phyloP scores from a whole-genome alignment of 257 asterid species.

The Striga asiatica region DNA sequence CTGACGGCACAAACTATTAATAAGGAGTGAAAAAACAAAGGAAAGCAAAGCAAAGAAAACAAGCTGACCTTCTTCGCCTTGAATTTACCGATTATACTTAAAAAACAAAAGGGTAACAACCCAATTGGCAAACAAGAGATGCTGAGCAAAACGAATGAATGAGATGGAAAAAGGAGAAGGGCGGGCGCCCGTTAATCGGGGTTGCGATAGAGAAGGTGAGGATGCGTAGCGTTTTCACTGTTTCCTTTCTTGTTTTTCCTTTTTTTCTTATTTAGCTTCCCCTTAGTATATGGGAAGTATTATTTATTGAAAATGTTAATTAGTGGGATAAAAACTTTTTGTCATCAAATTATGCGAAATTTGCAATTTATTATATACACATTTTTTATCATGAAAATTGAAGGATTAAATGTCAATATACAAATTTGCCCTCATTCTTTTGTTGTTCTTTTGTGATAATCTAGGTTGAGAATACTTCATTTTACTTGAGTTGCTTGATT shows the following conservation, averaged over 20 bases:
- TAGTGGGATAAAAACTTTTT: too few species aligned
- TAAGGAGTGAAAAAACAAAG: background rate
- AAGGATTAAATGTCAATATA: too few species aligned
- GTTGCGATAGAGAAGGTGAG: slow-evolving; percentile 26
- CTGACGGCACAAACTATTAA: background rate
- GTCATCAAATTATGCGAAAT: too few species aligned
- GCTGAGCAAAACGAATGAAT: slow-evolving; percentile 6
- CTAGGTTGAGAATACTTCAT: too few species aligned
- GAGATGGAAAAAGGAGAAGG: slow-evolving; percentile 6
- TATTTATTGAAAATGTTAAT: too few species aligned
- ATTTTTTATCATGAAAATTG: too few species aligned
- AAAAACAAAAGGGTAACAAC: background rate
- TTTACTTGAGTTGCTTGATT: too few species aligned
- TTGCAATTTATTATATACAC: too few species aligned
- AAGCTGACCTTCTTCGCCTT: slow-evolving; percentile 17
- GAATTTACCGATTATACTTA: slow-evolving; percentile 1
- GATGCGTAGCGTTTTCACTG: background rate
- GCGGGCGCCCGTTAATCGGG: slow-evolving; percentile 30
- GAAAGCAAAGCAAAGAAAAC: background rate
- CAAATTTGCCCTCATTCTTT: too few species aligned
- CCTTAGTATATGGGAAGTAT: background rate
- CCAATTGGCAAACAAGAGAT: slow-evolving; percentile 3
- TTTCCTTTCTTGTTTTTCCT: background rate
- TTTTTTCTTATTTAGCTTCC: background rate
- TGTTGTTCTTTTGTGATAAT: too few species aligned